Conservation (phyloP, 1,139 yeast genomes). For the Nakaseomyces uthaithaninus region DNA sequence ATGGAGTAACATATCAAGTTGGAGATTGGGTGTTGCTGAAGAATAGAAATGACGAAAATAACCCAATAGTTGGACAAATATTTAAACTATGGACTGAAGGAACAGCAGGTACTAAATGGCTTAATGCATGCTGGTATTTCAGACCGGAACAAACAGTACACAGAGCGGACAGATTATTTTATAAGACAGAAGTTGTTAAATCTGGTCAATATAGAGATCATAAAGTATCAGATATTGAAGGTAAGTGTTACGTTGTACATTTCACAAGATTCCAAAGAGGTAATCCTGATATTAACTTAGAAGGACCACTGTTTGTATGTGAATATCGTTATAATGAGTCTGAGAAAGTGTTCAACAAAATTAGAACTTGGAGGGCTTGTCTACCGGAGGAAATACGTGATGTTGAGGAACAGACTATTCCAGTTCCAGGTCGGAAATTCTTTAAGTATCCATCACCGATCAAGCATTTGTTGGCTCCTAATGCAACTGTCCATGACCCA, state of each 20-base stretch:
- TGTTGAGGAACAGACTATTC: slow-evolving; percentile 73
- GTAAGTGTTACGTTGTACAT: slow-evolving; percentile 90
- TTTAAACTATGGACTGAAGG: slow-evolving; percentile 76
- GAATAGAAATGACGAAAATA: slow-evolving; percentile 78
- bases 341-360: slow-evolving; percentile 84
- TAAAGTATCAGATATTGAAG: slow-evolving; percentile 75
- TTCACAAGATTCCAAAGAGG: slow-evolving; percentile 93
- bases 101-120: slow-evolving; percentile 78
- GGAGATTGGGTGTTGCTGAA: slow-evolving; percentile 93
- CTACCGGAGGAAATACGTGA: slow-evolving; percentile 93
- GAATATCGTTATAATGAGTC: slow-evolving; percentile 90
- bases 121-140: slow-evolving; percentile 96
- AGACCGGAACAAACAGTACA: slow-evolving; percentile 98
- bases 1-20: slow-evolving; percentile 67
- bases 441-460: slow-evolving; percentile 78
- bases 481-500: slow-evolving; percentile 63
- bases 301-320: slow-evolving; percentile 85
- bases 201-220: slow-evolving; percentile 97
- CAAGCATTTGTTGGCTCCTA: slow-evolving; percentile 62
- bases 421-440: slow-evolving; percentile 48
- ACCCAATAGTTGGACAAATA: slow-evolving; percentile 90
- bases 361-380: slow-evolving; percentile 98
- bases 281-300: slow-evolving; percentile 73
- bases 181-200: slow-evolving; percentile 89
- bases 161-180: slow-evolving; percentile 77